phyloP scores from a whole-genome alignment of 306 rosid genomes.

The Dalbergia cultrata region DNA sequence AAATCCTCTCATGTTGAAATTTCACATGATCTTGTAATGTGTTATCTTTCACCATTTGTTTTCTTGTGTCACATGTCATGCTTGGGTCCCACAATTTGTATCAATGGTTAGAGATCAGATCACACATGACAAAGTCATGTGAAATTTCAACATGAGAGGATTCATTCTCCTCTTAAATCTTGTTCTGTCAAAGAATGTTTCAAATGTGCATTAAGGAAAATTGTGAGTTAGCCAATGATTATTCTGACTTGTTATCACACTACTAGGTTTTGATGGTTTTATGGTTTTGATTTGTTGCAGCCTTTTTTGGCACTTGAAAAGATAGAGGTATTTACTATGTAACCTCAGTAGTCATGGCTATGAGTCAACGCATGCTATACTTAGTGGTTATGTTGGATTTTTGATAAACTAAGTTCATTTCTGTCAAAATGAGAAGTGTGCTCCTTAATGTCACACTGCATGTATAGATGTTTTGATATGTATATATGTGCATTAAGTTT shows the following conservation, averaged over 20 bases:
- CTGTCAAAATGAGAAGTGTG: conserved; percentile 17
- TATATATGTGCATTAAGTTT: conserved; percentile 15
- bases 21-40: too few relatives aligned
- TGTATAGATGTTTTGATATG: background rate
- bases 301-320: background rate
- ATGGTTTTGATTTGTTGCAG: conserved; percentile 41
- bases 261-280: conserved; percentile 32
- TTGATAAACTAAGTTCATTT: conserved; percentile 18
- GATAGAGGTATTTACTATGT: conserved; percentile 22
- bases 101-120: too few relatives aligned
- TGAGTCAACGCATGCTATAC: conserved; percentile 32
- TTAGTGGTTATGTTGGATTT: conserved; percentile 14
- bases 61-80: too few relatives aligned
- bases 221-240: conserved; percentile 25
- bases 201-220: background rate
- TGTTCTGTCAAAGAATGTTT: background rate
- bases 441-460: background rate
- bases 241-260: conserved; percentile 29
- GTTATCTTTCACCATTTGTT: too few relatives aligned
- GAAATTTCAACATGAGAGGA: too few relatives aligned
- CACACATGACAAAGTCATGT: too few relatives aligned
- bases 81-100: too few relatives aligned
- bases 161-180: background rate
- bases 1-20: too few relatives aligned
- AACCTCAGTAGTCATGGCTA: conserved; percentile 12